Base-by-base conservation (phyloP, 2,329 filamentous ascomycete species). In the Aspergillus brunneoviolaceus region DNA sequence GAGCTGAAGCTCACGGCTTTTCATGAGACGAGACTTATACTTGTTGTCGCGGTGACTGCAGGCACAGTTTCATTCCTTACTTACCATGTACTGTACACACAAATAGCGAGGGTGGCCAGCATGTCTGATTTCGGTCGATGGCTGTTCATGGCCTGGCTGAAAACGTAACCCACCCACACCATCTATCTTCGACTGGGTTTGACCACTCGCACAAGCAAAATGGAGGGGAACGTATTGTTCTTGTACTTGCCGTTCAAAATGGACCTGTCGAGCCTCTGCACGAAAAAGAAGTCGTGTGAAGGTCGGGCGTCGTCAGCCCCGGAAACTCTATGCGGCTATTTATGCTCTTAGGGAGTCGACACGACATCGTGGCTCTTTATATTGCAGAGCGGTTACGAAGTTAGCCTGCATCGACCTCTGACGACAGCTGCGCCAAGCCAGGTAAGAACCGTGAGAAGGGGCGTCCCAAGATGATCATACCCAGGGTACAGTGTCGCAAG, bases 381-480 rank as follows among this genome's bases (percentile, higher is more conserved):
- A 35, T 35, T 45, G 39, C 39, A 45, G 14, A 45, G 52, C 52
- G 52, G 52, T 55, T 33, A 55, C 52, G 52, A 55, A 55, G 52
- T 49, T 23, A 49, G 5, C 52, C 52, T 48, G 29, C 49, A 23
- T 50, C 33, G 52, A 31, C 42, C 14, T 55, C 52, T 49, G 39
- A 55, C 52, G 52, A 55, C 52, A 29, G 52, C 42, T 29, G 52
- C 52, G 42, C 52, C 52, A 55, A 55, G 52, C 42, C 31, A 55
- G 33, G n/a, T 3, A 47, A 55, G 52, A 55, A 42, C 39, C 39
- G 39, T 45, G 5, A 7, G 39, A 45, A 45, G 1, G 39, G 14
- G n/a, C 39, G 14, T 19, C 16, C 14, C 16, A 45, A 16, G 14
- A 45, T 45, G 16, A 45, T n/a, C 5, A 7, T 9, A 12, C 33